Percentiles rank a stretch among this genome's conserved stretches.
These are phyloP conservation scores for Serendipita sp. DNA, from an alignment of 768 basidiomycete genomes.

Conservation along the genomic window DNA sequence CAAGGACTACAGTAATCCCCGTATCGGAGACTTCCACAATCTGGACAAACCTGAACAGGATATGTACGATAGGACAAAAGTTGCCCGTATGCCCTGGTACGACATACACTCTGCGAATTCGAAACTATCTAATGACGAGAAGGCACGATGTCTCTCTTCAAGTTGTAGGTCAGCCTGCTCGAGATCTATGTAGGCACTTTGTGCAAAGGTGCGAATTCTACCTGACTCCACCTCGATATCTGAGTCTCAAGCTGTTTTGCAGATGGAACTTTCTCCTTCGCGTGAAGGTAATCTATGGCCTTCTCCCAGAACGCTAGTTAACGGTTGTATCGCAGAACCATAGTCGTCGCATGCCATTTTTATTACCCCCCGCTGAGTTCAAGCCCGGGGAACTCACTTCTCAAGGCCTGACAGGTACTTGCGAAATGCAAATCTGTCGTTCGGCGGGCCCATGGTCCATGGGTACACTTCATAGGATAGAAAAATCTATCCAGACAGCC, in stretches of 20 bases:
- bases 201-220: conserved; percentile 50
- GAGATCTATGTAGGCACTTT: conserved; percentile 90
- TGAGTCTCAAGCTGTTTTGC: not conserved
- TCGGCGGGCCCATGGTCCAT: conserved; percentile 95
- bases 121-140: not conserved
- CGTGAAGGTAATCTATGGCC: conserved; percentile 52
- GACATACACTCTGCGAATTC: conserved; percentile 14
- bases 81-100: conserved; percentile 93
- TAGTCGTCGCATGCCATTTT: conserved; percentile 78
- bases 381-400: conserved; percentile 59
- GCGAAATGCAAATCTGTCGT: conserved; percentile 92
- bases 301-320: not conserved
- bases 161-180: conserved; percentile 88
- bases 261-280: conserved; percentile 92
- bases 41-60: conserved; percentile 86
- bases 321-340: conserved; percentile 50
- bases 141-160: conserved; percentile 98
- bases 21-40: conserved; percentile 69
- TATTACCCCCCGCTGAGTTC: conserved; percentile 88
- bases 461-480: conserved; percentile 69
- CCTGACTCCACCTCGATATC: not conserved
- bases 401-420: conserved; percentile 82
- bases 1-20: conserved; percentile 90
- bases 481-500: conserved; percentile 89
- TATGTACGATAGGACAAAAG: conserved; percentile 81